Base-by-base conservation (phyloP, 768 basidiomycete species). In the Tephrocybe rancida region DNA sequence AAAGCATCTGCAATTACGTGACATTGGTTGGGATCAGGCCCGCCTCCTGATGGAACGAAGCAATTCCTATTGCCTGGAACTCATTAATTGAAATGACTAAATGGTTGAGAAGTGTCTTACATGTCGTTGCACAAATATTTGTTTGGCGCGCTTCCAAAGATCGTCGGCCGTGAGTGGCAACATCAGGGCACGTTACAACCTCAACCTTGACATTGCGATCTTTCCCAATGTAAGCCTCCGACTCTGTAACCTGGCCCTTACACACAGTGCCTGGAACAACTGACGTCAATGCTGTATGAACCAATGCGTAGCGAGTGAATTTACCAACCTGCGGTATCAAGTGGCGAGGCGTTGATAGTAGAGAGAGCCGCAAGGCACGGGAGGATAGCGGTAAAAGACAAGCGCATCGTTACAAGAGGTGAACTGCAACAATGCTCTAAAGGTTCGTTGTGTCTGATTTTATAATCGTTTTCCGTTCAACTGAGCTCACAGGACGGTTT, bases 1-100 rank as follows among this genome's bases (percentile, higher is more conserved):
- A 81, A 58, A 4, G 79, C 79, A 50, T 80, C 78, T 4, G 78
- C 72, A 53, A 83, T 80, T 47, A 81, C 67, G 61, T 73, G 65
- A 55, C 76, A 80, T 18, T 82, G 77, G 52, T 75, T 73, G 3
- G 76, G 75, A 63, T 77, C 66, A 1, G 79, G 79, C 27, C 78
- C 80, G 59, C 77, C 77, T 18, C 76, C 77, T 2, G 75, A 57
- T 2, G 76, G 75, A 9, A 60, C 52, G 69, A 78, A 81, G 69
- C 77, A 81, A 62, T 76, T 74, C 5, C 72, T 76, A 53, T 55
- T 64, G 56, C 76, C 75, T 74, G 48, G 14, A 38, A 22, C n/a
- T 32, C 19, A 16, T 3, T 14, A 25, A 26, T 19, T 22, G 13
- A 14, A 55, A 46, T n/a, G 13, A 16, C 44, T 10, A 5, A 13